These are phyloP conservation scores for Ilyonectria robusta DNA, from an alignment of 2,329 filamentous ascomycete species.

Conservation along the genomic window DNA sequence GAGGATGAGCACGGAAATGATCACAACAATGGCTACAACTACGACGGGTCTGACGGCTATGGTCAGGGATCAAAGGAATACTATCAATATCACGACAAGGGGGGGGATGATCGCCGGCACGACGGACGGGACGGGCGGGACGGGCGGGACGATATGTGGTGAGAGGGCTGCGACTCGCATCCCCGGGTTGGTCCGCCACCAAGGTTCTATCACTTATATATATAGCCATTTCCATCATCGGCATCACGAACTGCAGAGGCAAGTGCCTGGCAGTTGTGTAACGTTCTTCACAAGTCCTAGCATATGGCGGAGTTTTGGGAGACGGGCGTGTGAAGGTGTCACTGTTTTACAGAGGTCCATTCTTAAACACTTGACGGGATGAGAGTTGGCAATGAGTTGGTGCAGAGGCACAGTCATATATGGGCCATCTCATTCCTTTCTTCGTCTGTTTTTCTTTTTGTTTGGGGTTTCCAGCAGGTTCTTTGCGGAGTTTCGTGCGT, in stretches of 20 bases:
- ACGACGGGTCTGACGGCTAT: conserved; percentile 56
- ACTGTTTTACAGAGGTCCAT: conserved; percentile 39
- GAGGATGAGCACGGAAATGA: conserved; percentile 65
- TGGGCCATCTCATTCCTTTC: conserved; percentile 28
- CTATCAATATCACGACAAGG: conserved; percentile 56
- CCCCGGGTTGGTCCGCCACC: conserved; percentile 26
- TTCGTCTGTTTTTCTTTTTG: conserved; percentile 32
- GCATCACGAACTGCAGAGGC: conserved; percentile 35
- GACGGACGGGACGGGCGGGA: conserved; percentile 55
- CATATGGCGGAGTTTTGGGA: conserved; percentile 55
- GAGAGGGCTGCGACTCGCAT: conserved; percentile 38
- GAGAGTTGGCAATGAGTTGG: conserved; percentile 35
- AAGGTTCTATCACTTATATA: conserved; percentile 41
- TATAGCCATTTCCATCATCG: conserved; percentile 37
- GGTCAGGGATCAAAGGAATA: conserved; percentile 58
- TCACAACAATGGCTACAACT: conserved; percentile 54
- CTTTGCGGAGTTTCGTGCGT: conserved; percentile 30
- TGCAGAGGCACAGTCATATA: conserved; percentile 33
- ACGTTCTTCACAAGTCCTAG: conserved; percentile 47
- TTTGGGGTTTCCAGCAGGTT: conserved; percentile 32
- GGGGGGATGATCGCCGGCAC: conserved; percentile 52
- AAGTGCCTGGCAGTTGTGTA: conserved; percentile 40
- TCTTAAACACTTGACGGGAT: conserved; percentile 37
- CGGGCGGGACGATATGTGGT: conserved; percentile 62
- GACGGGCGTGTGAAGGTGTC: conserved; percentile 42